Base-by-base conservation (phyloP, 2,329 filamentous ascomycete species). In the Colletotrichum brevisporum region DNA sequence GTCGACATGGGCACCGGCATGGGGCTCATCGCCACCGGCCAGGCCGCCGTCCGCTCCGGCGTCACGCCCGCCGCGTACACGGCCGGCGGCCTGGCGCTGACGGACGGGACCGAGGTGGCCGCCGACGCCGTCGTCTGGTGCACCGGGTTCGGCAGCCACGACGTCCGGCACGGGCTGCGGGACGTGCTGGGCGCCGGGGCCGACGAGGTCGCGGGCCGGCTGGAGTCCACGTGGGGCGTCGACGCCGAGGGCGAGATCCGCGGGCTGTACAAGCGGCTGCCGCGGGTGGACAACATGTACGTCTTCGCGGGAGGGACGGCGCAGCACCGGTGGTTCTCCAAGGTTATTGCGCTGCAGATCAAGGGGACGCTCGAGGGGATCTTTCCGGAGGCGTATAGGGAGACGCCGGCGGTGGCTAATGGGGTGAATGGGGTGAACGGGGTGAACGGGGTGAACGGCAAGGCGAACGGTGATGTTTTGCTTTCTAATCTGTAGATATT, bases 241-340 rank as follows among this genome's bases (percentile, higher is more conserved):
- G 82, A 84, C 67, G 71, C 51, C 2, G 83, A 85, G 71, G 82
- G 82, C 6, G 82, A 84, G 74, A 66, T 83, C 21, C 76, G 80
- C 1, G 81, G 82, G 0, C 63, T 83, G 71, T 82, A 79, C 77
- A 82, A 81, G 72, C 77, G 79, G 4, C 77, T 79, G 5, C 39
- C 64, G 3, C 67, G 63, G 5, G 31, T 78, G 12, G 75, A 79
- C 6, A 81, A 81, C 18, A 77, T 79, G 58, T 82, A 79, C 78
- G 67, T 76, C 4, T 75, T 77, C 67, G 78, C 80, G 1, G 80
- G 81, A 1, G 71, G 74, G 8, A 77, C 77, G 2, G 71, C 73
- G 54, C 73, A 76, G 31, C 80, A 81, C 31, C 73, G 81, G 0
- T 82, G 75, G 72, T 73, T 77, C 59, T 81, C 80, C 6, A 73